Evolutionary conservation across 2,329 filamentous ascomycete genomes (phyloP).

Genomic region (Penicillium corylophilum): DNA sequence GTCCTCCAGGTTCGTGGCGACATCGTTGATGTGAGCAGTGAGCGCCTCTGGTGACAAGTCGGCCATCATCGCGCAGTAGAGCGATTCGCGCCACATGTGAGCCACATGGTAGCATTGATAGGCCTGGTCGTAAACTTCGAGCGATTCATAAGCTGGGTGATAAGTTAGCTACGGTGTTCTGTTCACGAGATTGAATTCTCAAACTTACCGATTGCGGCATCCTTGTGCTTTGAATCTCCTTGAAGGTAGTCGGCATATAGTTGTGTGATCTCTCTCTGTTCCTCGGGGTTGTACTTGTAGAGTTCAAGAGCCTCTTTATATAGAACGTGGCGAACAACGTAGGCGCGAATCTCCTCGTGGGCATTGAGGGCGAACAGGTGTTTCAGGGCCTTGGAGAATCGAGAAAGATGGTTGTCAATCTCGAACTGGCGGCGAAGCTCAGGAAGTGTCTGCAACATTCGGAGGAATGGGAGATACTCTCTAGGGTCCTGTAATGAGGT

Average conservation of each 20-base stretch:
- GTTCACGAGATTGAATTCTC: background rate
- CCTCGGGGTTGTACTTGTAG: constrained; percentile 76
- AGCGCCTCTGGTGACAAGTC: constrained; percentile 62
- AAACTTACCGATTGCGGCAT: constrained; percentile 68
- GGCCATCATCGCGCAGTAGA: constrained; percentile 73
- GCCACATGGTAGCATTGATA: constrained; percentile 81
- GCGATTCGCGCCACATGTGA: constrained; percentile 86
- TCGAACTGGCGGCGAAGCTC: constrained; percentile 71
- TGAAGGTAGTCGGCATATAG: constrained; percentile 79
- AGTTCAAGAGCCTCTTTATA: constrained; percentile 75
- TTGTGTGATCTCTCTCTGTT: constrained; percentile 66
- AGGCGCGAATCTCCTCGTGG: constrained; percentile 76
- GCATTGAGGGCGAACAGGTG: constrained; percentile 72
- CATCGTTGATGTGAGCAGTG: constrained; percentile 64
- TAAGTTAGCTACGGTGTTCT: constrained; percentile 8
- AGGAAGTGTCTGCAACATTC: constrained; percentile 74
- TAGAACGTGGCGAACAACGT: constrained; percentile 75
- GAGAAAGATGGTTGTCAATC: constrained; percentile 84
- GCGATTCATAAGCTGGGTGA: constrained; percentile 72
- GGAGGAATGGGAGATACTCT: constrained; percentile 93
- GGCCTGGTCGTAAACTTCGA: constrained; percentile 70
- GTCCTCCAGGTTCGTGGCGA: constrained; percentile 78
- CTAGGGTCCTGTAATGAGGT: constrained; percentile 66
- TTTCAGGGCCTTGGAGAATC: constrained; percentile 71
- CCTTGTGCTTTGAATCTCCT: constrained; percentile 71